phyloP scores from a whole-genome alignment of 2,329 filamentous ascomycete species.

The Nemania serpens region DNA sequence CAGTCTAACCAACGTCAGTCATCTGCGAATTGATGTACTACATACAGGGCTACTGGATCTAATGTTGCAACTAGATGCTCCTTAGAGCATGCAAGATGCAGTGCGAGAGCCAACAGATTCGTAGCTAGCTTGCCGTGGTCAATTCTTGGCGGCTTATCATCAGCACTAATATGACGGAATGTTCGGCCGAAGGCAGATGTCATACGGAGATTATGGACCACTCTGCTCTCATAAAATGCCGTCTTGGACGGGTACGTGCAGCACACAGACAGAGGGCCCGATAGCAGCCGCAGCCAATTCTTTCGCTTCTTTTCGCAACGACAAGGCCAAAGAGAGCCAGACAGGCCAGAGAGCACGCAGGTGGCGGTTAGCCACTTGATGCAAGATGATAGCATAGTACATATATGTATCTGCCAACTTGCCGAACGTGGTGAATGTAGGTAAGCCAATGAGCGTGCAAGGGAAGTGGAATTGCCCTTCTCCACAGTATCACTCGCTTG shows the following conservation, averaged over 20 bases:
- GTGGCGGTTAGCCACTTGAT: background rate
- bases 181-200: constrained; percentile 10
- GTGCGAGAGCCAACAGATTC: background rate
- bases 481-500: background rate
- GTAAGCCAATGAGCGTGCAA: background rate
- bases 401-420: no score
- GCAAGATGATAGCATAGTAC: no score
- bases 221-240: constrained; percentile 3
- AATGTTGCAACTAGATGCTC: no score
- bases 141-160: constrained; percentile 18
- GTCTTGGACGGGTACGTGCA: background rate
- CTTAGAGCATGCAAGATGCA: no score
- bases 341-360: no score
- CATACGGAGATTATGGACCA: constrained; percentile 8
- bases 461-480: background rate
- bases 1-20: no score
- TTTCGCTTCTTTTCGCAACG: background rate
- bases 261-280: background rate
- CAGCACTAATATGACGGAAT: constrained; percentile 18
- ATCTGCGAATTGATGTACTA: no score
- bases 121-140: no score
- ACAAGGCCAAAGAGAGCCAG: background rate
- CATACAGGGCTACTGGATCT: no score
- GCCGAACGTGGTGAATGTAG: background rate
- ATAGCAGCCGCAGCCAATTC: background rate